These are phyloP conservation scores for Periconia sp. DNA, from an alignment of 2,329 filamentous ascomycete species.

Conservation along the genomic window DNA sequence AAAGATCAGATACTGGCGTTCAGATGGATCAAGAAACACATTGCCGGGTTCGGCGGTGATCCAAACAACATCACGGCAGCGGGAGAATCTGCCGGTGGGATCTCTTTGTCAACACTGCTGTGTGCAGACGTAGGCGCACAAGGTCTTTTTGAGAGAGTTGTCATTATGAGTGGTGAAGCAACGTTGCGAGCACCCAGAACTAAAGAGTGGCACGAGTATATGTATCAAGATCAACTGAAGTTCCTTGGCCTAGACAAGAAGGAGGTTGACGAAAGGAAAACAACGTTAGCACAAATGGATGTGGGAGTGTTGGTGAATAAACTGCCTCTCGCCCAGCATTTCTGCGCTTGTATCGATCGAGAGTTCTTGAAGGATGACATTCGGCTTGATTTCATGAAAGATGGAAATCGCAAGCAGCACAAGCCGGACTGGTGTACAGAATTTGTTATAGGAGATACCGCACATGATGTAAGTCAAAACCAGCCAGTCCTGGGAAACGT, in stretches of 20 bases:
- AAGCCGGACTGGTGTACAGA: slow-evolving; percentile 50
- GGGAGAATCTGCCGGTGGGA: slow-evolving; percentile 53
- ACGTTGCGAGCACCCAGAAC: slow-evolving; percentile 31
- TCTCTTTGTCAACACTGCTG: slow-evolving; percentile 28
- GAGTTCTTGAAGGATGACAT: slow-evolving; percentile 22
- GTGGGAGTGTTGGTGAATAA: slow-evolving; percentile 22
- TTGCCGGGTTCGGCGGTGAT: slow-evolving; percentile 45
- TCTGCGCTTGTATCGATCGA: slow-evolving; percentile 26
- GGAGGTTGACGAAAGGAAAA: slow-evolving; percentile 11
- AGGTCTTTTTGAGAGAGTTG: slow-evolving; percentile 28
- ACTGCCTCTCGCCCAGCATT: slow-evolving; percentile 29
- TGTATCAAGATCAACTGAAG: slow-evolving; percentile 26
- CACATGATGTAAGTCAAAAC: slow-evolving; percentile 45
- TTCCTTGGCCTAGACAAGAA: slow-evolving; percentile 17
- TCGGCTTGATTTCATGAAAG: slow-evolving; percentile 16
- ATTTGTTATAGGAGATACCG: slow-evolving; percentile 51
- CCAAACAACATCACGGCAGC: slow-evolving; percentile 41
- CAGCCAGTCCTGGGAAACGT: background rate
- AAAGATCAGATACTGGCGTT: slow-evolving; percentile 41
- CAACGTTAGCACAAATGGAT: slow-evolving; percentile 16
- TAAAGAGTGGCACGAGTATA: slow-evolving; percentile 26
- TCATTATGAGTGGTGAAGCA: slow-evolving; percentile 35
- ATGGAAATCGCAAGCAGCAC: slow-evolving; percentile 23
- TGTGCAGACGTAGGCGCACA: slow-evolving; percentile 26
- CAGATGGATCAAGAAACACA: slow-evolving; percentile 42